Conservation (phyloP, 441 rosid genomes). For the Pelargonium myrrhifolium region DNA sequence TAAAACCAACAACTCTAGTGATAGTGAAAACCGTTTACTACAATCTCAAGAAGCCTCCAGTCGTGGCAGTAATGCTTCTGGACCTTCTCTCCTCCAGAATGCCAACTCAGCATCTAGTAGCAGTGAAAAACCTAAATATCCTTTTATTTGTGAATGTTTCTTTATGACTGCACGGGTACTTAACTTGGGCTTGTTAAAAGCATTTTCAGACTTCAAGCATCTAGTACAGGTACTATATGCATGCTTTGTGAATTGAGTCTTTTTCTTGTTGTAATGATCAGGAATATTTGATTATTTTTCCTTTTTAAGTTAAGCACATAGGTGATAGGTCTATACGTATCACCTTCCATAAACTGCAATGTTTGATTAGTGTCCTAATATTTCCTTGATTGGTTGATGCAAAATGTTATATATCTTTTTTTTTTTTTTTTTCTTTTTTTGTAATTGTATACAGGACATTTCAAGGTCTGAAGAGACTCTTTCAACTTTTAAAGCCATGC, state of each 20-base stretch:
- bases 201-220: slow-evolving; percentile 96
- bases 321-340: too few relatives aligned
- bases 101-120: slow-evolving; percentile 34
- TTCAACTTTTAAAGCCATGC: slow-evolving; percentile 58
- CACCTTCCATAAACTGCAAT: too few relatives aligned
- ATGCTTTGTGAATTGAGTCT: not conserved
- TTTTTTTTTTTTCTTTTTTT: slow-evolving; percentile 4
- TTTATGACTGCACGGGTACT: slow-evolving; percentile 97
- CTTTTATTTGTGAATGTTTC: slow-evolving; percentile 93
- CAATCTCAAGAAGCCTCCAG: slow-evolving; percentile 77
- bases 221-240: slow-evolving; percentile 66
- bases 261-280: not conserved
- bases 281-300: too few relatives aligned
- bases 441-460: slow-evolving; percentile 49
- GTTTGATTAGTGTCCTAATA: not conserved
- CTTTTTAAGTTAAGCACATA: too few relatives aligned
- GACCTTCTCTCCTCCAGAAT: slow-evolving; percentile 17
- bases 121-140: slow-evolving; percentile 39
- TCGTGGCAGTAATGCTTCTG: slow-evolving; percentile 43
- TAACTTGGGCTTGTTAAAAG: slow-evolving; percentile 85
- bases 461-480: slow-evolving; percentile 76
- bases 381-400: slow-evolving; percentile 3
- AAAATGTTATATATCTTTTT: not conserved
- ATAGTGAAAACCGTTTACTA: slow-evolving; percentile 46
- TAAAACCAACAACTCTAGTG: slow-evolving; percentile 26